These are phyloP conservation scores for Helianthus annuus DNA, from an alignment of 129 eudicot genomes.

Conservation along the genomic window HanXRQr2.0-SUNRISE NC_035446.2:105274983-105275482, in stretches of 20 bases:
- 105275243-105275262: constrained; percentile 59
- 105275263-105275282: constrained; percentile 81
- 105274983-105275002: constrained; percentile 84
- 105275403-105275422: no score
- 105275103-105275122: constrained; percentile 56
- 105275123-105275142: constrained; percentile 52
- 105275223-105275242: constrained; percentile 71
- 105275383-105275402: no score
- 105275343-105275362: no score
- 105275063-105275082: constrained; percentile 71
- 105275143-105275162: constrained; percentile 50
- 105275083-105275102: constrained; percentile 71
- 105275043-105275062: constrained; percentile 92
- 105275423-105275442: no score
- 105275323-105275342: no score
- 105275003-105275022: constrained; percentile 90
- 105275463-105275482: no score
- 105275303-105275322: no score
- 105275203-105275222: constrained; percentile 89
- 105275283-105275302: constrained; percentile 61
- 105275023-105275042: constrained; percentile 73
- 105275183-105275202: constrained; percentile 63
- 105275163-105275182: constrained; percentile 78
- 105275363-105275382: no score
- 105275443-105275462: no score